Base-by-base conservation (phyloP, 768 basidiomycete genomes). In the Suillus fuscotomentosus region DNA sequence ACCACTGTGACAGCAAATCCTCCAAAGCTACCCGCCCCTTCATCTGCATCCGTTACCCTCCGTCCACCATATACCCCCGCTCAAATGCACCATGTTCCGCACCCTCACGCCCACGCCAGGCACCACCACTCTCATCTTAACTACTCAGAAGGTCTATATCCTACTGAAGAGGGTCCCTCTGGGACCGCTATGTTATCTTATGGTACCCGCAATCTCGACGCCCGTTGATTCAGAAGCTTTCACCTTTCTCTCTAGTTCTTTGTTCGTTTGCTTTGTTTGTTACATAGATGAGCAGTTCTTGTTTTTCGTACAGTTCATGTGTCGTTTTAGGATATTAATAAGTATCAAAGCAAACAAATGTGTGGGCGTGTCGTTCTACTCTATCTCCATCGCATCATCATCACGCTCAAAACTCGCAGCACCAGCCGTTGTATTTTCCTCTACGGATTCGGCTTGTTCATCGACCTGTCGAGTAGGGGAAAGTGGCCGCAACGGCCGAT, bases 71-170 rank as follows among this genome's bases (percentile, higher is more conserved):
- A 88, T 71, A 75, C 83, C 15, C 72, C 80, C 6, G 71, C 81
- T 27, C 88, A 84, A 70, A 89, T 92, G 88, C 90, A 92, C 69
- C 91, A 91, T 67, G 88, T 92, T 53, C 88, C 90, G 2, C 90
- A 91, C 67, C 89, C 90, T 2, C 90, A 91, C 64, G 88, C 89
- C 0, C 90, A 92, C 69, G 87, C 90, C 0, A 84, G 89, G 41
- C 88, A 90, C 66, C 90, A 88, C 67, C 87, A 88, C 69, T 82
- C 84, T 3, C 80, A 82, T 65, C 67, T 87, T 48, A 80, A 79
- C 69, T 83, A 83, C 63, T 69, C 79, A n/a, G 78, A 79, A 61
- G 66, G 70, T 27, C 71, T 79, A 63, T 80, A 82, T 62, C 69
- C 79, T 45, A 69, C 70, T 62, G 66, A 73, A 60, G 70, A 75